Percentiles rank a stretch among this genome's conserved stretches.
These are phyloP conservation scores for Mycocentrospora acerina DNA, from an alignment of 2,329 filamentous ascomycete genomes.

Conservation along the genomic window DNA sequence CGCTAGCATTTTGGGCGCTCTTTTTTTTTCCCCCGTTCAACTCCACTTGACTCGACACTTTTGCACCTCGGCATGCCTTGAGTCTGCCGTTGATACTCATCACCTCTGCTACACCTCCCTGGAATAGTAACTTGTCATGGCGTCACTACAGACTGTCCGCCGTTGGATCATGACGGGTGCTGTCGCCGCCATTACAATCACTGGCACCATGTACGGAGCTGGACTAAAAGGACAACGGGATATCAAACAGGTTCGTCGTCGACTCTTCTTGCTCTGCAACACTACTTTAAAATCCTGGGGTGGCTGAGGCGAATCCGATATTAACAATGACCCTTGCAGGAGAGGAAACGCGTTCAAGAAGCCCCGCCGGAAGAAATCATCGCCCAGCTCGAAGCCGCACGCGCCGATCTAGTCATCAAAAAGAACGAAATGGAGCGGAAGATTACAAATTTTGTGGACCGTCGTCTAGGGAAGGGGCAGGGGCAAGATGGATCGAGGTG, in stretches of 20 bases:
- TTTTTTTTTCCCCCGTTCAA: not conserved
- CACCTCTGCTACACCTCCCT: not conserved
- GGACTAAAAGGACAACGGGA: constrained; percentile 58
- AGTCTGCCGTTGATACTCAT: not conserved
- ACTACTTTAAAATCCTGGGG: too few relatives aligned
- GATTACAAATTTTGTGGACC: constrained; percentile 42
- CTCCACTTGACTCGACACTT: too few relatives aligned
- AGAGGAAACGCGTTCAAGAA: constrained; percentile 50
- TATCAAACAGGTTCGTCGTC: constrained; percentile 49
- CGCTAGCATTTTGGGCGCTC: too few relatives aligned
- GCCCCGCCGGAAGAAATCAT: constrained; percentile 57
- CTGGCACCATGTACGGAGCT: constrained; percentile 62
- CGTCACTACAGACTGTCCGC: constrained; percentile 40
- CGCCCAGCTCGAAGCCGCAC: constrained; percentile 53
- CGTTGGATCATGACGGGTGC: constrained; percentile 57
- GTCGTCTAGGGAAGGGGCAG: constrained; percentile 14
- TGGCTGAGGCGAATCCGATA: too few relatives aligned
- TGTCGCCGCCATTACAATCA: constrained; percentile 58
- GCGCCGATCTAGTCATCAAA: constrained; percentile 53
- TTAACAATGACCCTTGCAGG: constrained; percentile 32
- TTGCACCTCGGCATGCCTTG: constrained; percentile 1
- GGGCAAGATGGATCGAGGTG: constrained; percentile 12
- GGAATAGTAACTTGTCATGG: constrained; percentile 14
- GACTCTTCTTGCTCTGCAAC: not conserved
- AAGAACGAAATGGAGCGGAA: constrained; percentile 59